Evolutionary conservation across 2,329 filamentous ascomycete species (phyloP).

Genomic region (Fusarium stilboides): DNA sequence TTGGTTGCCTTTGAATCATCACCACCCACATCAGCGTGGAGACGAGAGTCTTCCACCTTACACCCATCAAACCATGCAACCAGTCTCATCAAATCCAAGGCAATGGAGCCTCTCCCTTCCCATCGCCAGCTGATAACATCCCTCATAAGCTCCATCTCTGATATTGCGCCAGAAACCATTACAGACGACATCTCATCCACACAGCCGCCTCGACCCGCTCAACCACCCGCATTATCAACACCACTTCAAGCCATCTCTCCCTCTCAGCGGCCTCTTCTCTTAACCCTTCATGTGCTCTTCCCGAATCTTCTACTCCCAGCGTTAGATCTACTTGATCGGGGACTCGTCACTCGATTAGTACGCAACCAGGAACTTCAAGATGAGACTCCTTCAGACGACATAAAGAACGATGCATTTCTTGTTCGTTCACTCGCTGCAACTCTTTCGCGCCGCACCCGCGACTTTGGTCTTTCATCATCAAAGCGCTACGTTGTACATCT

Average conservation of each 20-base stretch:
- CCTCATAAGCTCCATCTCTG: constrained; percentile 62
- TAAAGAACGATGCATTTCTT: constrained; percentile 65
- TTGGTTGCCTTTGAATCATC: constrained; percentile 7
- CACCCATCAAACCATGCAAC: constrained; percentile 23
- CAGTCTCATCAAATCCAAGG: constrained; percentile 2
- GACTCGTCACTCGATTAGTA: constrained; percentile 73
- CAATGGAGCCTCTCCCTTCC: constrained; percentile 52
- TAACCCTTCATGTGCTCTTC: constrained; percentile 88
- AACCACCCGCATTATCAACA: constrained; percentile 32
- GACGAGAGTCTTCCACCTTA: constrained; percentile 10
- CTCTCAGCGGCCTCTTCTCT: constrained; percentile 70
- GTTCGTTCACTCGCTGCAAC: constrained; percentile 72
- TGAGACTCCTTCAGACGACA: constrained; percentile 4
- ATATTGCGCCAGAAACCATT: constrained; percentile 29
- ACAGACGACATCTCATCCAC: constrained; percentile 11
- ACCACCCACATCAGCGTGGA: constrained; percentile 14
- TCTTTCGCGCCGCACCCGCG: constrained; percentile 44
- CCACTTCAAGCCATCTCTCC: constrained; percentile 38
- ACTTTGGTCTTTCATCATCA: constrained; percentile 30
- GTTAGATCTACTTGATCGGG: constrained; percentile 87
- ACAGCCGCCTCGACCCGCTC: constrained; percentile 28
- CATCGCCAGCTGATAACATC: constrained; percentile 64
- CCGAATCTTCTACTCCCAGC: constrained; percentile 86
- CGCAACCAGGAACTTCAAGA: constrained; percentile 11
- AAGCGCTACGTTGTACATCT: constrained; percentile 79